Conservation (phyloP, 83 land plant genomes). For the Diphasiastrum complanatum region DNA sequence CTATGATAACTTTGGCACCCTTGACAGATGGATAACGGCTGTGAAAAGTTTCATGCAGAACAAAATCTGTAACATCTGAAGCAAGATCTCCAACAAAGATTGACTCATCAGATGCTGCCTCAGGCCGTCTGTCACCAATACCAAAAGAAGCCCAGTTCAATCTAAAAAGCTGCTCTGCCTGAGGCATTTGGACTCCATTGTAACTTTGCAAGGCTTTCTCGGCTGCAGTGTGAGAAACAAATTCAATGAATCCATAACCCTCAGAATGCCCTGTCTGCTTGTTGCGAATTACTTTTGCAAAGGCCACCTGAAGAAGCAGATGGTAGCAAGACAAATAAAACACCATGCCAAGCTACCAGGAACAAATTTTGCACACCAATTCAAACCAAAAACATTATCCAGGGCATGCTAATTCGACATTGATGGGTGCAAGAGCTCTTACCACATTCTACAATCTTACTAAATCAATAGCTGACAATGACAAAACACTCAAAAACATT, state of each 20-base stretch:
- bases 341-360: too few species aligned
- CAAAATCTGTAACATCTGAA: constrained; percentile 15
- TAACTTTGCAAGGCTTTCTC: constrained; percentile 11
- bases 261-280: constrained; percentile 11
- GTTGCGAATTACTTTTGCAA: constrained; percentile 13
- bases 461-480: too few species aligned
- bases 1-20: constrained; percentile 14
- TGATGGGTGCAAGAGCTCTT: too few species aligned
- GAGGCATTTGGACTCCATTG: constrained; percentile 15
- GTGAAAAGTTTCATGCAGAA: constrained; percentile 15
- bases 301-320: constrained; percentile 9
- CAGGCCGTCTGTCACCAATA: constrained; percentile 5
- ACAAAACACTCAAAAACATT: too few species aligned
- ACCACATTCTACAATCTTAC: too few species aligned
- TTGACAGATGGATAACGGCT: constrained; percentile 15
- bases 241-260: constrained; percentile 17
- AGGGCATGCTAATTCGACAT: too few species aligned
- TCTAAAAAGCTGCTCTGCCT: constrained; percentile 12
- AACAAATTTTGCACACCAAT: too few species aligned
- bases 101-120: constrained; percentile 14
- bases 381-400: too few species aligned
- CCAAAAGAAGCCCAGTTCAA: constrained; percentile 20
- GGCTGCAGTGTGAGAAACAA: constrained; percentile 14
- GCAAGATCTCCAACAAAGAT: constrained; percentile 22
- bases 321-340: too few species aligned